phyloP scores from a whole-genome alignment of 441 rosid species.

The Flueggea neowawraea region DNA sequence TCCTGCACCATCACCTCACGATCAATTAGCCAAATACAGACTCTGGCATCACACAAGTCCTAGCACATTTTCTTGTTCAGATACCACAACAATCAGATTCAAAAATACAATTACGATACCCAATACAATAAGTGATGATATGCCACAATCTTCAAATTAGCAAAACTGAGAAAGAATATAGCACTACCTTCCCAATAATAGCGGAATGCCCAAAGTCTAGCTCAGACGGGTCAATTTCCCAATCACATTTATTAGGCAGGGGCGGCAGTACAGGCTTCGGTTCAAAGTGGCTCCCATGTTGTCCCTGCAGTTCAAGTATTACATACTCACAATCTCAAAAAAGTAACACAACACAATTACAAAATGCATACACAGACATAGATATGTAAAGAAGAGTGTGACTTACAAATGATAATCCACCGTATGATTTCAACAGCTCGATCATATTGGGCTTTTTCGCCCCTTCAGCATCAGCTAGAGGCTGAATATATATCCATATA shows the following conservation, averaged over 20 bases:
- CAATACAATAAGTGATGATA: not conserved
- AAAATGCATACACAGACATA: not conserved
- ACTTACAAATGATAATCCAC: constrained; percentile 91
- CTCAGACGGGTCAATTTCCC: constrained; percentile 99
- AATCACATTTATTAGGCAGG: constrained; percentile 92
- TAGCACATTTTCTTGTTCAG: no score
- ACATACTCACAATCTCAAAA: not conserved
- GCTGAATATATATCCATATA: constrained; percentile 35
- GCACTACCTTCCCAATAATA: constrained; percentile 81
- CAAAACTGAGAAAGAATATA: not conserved
- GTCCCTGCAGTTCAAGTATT: constrained; percentile 57
- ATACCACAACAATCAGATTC: no score
- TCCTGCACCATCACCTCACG: no score
- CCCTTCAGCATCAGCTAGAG: constrained; percentile 99
- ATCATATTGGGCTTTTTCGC: constrained; percentile 80
- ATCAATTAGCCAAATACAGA: no score
- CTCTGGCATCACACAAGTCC: no score
- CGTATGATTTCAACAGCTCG: constrained; percentile 71
- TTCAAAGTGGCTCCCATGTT: constrained; percentile 97
- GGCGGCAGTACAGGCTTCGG: constrained; percentile 96
- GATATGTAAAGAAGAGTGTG: not conserved
- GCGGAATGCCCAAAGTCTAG: constrained; percentile 75
- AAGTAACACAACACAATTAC: not conserved
- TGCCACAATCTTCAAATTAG: not conserved
- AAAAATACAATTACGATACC: no score